Percentiles rank a stretch among this genome's conserved stretches.
These are phyloP conservation scores for Rhizopus arrhizus DNA, from an alignment of 371 early-diverging fungal genomes.

Conservation along the genomic window DNA sequence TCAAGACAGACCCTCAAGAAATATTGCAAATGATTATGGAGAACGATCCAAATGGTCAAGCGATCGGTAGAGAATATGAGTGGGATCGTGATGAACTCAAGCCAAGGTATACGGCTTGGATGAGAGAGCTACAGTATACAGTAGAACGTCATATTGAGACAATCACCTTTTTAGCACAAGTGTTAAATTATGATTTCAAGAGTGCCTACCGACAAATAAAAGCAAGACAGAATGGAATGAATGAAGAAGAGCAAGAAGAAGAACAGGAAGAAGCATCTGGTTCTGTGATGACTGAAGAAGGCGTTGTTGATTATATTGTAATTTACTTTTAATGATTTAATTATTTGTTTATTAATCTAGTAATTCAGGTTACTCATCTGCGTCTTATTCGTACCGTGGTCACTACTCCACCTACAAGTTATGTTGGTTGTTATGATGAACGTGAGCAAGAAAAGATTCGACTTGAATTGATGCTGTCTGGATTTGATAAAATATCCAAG, in stretches of 20 bases:
- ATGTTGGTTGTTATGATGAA: conserved; percentile 37
- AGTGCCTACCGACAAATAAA: conserved; percentile 51
- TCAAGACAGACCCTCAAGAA: conserved; percentile 49
- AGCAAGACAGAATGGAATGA: conserved; percentile 21
- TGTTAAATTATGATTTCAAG: conserved; percentile 50
- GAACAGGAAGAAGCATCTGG: conserved; percentile 18
- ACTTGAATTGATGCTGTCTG: conserved; percentile 52
- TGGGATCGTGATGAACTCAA: conserved; percentile 17
- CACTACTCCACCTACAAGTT: conserved; percentile 46
- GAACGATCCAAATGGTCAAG: conserved; percentile 27
- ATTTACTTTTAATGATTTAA: neutral
- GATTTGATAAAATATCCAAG: conserved; percentile 54
- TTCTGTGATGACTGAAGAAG: conserved; percentile 56
- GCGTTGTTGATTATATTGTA: conserved; percentile 56
- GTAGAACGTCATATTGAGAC: conserved; percentile 54
- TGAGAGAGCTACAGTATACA: conserved; percentile 50
- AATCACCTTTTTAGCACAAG: conserved; percentile 48
- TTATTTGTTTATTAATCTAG: neutral
- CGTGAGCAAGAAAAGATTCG: conserved; percentile 54
- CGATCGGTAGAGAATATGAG: conserved; percentile 25
- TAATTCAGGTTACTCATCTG: conserved; percentile 43
- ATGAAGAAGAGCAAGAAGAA: conserved; percentile 5
- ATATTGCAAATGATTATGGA: conserved; percentile 44
- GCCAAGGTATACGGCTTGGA: conserved; percentile 57
- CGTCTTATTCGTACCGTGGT: conserved; percentile 50